Conservation (phyloP, 2,329 filamentous ascomycete genomes). For the Ilyonectria robusta region DNA sequence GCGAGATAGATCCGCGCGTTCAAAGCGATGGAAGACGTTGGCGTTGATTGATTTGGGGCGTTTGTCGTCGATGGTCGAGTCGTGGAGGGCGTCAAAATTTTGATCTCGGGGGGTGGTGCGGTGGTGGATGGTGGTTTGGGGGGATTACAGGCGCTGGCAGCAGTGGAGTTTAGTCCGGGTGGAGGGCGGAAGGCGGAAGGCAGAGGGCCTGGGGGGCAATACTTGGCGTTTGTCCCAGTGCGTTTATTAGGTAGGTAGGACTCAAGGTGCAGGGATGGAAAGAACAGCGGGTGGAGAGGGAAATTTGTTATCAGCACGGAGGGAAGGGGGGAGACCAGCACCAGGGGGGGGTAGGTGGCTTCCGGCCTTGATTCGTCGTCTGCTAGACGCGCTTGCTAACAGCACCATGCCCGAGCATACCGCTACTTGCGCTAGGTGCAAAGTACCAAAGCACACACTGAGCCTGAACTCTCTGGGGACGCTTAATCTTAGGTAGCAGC, state of each 20-base stretch:
- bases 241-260: constrained; percentile 14
- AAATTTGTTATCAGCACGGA: constrained; percentile 31
- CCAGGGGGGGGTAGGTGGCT: constrained; percentile 1
- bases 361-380: constrained; percentile 26
- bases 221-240: constrained; percentile 29
- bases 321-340: constrained; percentile 21
- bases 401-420: constrained; percentile 26
- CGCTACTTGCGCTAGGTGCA: constrained; percentile 34
- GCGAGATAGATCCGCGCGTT: constrained; percentile 49
- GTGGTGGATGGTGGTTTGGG: constrained; percentile 40
- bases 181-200: constrained; percentile 33
- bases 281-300: constrained; percentile 15
- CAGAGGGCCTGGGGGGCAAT: constrained; percentile 16
- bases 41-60: constrained; percentile 52
- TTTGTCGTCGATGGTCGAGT: constrained; percentile 48
- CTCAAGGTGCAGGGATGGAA: constrained; percentile 5
- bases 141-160: constrained; percentile 41
- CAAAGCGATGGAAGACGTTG: constrained; percentile 51
- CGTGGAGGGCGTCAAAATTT: constrained; percentile 53
- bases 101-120: constrained; percentile 44
- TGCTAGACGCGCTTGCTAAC: constrained; percentile 36
- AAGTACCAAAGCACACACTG: neutral
- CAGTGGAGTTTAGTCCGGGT: constrained; percentile 40
- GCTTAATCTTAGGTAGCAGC: neutral
- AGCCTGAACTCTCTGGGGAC: neutral